Evolutionary conservation across 352 stramenopile species (phyloP).

Genomic region (Blastocystis sp.): DNA sequence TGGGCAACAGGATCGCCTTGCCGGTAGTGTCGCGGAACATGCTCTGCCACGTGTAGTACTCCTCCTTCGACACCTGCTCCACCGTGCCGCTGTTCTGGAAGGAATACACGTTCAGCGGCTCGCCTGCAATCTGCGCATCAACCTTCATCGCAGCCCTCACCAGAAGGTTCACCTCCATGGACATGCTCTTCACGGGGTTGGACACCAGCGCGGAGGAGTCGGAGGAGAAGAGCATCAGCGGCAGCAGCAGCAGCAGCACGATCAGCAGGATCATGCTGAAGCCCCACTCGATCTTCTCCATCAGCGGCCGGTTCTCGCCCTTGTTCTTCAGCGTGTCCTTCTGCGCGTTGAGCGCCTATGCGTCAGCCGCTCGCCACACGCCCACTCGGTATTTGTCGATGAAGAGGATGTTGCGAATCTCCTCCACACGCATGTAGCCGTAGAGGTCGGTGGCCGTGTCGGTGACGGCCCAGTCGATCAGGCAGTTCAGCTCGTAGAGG

Average conservation of each 20-base stretch:
- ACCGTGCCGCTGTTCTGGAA: conserved; percentile 18
- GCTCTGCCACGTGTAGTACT: conserved; percentile 43
- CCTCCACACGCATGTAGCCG: conserved; percentile 63
- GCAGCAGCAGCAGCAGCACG: conserved; percentile 55
- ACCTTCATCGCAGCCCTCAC: neutral
- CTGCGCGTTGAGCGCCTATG: conserved; percentile 1
- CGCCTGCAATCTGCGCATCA: neutral
- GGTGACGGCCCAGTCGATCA: conserved; percentile 67
- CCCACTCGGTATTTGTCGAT: conserved; percentile 61
- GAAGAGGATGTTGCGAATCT: conserved; percentile 67
- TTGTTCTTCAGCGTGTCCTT: conserved; percentile 62
- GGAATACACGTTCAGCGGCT: conserved; percentile 54
- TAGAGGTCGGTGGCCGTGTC: conserved; percentile 56
- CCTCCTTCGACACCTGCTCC: neutral
- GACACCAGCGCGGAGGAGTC: conserved; percentile 66
- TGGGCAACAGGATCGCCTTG: conserved; percentile 46
- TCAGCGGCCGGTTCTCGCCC: neutral
- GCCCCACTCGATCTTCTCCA: conserved; percentile 59
- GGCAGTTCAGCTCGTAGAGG: conserved; percentile 64
- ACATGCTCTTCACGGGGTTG: conserved; percentile 47
- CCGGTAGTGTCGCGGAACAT: conserved; percentile 32
- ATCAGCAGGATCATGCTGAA: conserved; percentile 63
- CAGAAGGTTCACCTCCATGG: conserved; percentile 24
- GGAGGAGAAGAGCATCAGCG: conserved; percentile 67
- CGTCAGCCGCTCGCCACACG: neutral